A percentile compares a stretch with the other conserved stretches of the same genome.
These are phyloP conservation scores for Mortierella alpina DNA, from an alignment of 192 early-diverging fungal species.

Conservation along the genomic window DNA sequence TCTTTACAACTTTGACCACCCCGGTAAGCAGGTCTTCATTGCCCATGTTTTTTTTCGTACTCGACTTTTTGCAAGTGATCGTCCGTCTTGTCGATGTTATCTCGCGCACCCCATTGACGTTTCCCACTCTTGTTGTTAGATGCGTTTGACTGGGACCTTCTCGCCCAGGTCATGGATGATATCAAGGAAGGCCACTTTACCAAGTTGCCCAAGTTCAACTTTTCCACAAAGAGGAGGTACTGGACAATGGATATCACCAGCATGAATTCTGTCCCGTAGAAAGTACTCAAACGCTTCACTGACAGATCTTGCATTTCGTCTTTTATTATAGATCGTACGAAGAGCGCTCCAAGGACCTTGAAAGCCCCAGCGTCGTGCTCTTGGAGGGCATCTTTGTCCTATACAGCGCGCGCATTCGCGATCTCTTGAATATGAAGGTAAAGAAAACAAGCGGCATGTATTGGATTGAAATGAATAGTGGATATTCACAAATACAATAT, in stretches of 20 bases:
- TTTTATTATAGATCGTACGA: conserved; percentile 23
- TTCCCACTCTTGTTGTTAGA: conserved; percentile 36
- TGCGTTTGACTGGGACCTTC: conserved; percentile 80
- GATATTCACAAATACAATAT: neutral
- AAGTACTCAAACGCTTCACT: neutral
- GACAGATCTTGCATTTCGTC: neutral
- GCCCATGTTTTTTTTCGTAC: neutral
- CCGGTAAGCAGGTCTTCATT: conserved; percentile 37
- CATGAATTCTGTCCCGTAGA: neutral
- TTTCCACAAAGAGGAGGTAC: conserved; percentile 58
- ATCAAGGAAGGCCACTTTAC: conserved; percentile 62
- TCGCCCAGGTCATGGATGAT: conserved; percentile 64
- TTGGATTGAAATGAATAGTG: neutral
- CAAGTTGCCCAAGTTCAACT: conserved; percentile 75
- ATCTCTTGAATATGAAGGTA: conserved; percentile 80
- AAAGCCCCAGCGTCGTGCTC: conserved; percentile 74
- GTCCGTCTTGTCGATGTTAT: neutral
- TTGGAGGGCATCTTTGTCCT: conserved; percentile 84
- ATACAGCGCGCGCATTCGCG: conserved; percentile 75
- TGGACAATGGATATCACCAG: neutral
- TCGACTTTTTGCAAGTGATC: neutral
- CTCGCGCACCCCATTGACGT: neutral
- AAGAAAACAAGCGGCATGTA: too few relatives aligned
- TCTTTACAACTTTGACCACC: conserved; percentile 76
- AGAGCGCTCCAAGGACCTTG: conserved; percentile 20